Evolutionary conservation across 768 basidiomycete species (phyloP), one percentile per base, ranked within the genome.

Genomic region (Pisolithus microcarpus): DNA sequence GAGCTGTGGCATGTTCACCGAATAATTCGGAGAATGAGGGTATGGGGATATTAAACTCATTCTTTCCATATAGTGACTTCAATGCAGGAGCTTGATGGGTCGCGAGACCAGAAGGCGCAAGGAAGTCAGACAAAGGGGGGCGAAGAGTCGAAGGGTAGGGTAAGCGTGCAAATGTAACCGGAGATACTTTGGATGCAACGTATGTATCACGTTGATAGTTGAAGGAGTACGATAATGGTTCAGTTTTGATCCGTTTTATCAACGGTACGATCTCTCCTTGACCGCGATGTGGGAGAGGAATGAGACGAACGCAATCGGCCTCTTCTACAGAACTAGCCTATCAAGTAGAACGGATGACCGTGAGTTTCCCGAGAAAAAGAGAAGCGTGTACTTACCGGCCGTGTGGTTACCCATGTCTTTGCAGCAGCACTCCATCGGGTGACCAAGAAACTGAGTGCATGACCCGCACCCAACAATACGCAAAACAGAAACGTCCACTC

Each of bases 401-500:
- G 75, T 0, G 90, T 91, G 11, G 89, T 92, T 53, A 95, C 75
- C 75, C 79, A 82, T 31, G 91, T 84, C 48, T 81, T 79, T 48
- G 89, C 87, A 24, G 72, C 79, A 10, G 85, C 76, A 62, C 81
- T 92, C 96, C 96, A 99, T 57, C 80, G 80, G 0, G 95, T 99
- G 11, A 87, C 74, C 42, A 99, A 74, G 69, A 93, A 99, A 61
- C 89, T 92, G 51, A 99, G 77, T 3, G 92, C 91, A 66, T 98
- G 96, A 2, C 87, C 82, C 6, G 81, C 85, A 19, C 88, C 88
- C 7, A 99, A 78, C 3, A 82, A 70, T 13, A 94, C 85, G 57
- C 87, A 92, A 36, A 87, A 89, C 19, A 98, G 79, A 65, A 98
- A 99, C 0, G 96, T 95, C 94, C 94, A 98, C 66, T 98, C 95